Base-by-base conservation (phyloP, 78 protist genomes). In the Dictyostelium firmibasis region DNA sequence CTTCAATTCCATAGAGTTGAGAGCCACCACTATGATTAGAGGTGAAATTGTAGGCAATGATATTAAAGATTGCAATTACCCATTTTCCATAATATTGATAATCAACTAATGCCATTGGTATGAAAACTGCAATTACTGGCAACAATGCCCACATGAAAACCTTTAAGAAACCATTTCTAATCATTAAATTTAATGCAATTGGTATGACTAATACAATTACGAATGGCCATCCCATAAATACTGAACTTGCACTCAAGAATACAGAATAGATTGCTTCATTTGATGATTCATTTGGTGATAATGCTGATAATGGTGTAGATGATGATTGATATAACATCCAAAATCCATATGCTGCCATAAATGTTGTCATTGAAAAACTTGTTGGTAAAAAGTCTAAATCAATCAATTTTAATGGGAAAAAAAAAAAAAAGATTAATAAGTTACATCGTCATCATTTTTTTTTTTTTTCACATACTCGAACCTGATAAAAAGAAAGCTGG, bases 171-270 rank as follows among this genome's bases (percentile, higher is more conserved):
- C 96, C 91, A 53, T 50, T 41, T 11, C 76, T 36, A 53, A 27
- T 7, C 9, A 95, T 14, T 11, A 75, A 4, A 44, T 86, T 87
- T 9, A 96, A 11, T n/a, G 97, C 97, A 16, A 97, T 47, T n/a
- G 98, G 97, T 10, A 81, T 23, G 13, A 83, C 85, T 5, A 93
- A 20, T 33, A 92, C 94, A 16, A 75, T 86, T 43, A 86, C 83
- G 50, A 97, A 97, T 29, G 98, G 98, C 98, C 98, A 97, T 13
- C 96, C 98, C 18, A 97, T 33, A 11, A 97, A 82, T 20, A 88
- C 93, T 31, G 84, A 81, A 13, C 25, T 47, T 4, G 96, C 96
- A 53, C 95, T 53, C 23, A 38, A 35, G 36, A 81, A 70, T 14
- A 96, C 94, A 38, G 95, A 60, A 72, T 72, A 72, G 2, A 72